Evolutionary conservation across 371 early-diverging fungal genomes (phyloP).

Genomic region (Fennellomyces sp.): DNA sequence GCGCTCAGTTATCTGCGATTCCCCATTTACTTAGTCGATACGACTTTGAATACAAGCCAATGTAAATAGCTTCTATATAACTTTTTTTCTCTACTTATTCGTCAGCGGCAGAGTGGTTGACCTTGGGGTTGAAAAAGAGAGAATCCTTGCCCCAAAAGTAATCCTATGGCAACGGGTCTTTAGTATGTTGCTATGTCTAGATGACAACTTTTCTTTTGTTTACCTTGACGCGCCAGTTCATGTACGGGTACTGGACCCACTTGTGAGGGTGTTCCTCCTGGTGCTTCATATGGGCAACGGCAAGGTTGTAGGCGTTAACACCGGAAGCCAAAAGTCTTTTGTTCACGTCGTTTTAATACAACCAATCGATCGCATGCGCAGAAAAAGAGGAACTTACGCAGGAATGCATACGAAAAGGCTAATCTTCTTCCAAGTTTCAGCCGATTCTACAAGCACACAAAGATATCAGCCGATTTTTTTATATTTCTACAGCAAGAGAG

Average conservation of each 20-base stretch:
- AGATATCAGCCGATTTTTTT: not conserved
- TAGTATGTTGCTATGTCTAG: not conserved
- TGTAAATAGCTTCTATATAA: conserved; percentile 22
- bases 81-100: not conserved
- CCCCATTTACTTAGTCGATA: conserved; percentile 71
- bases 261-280: conserved; percentile 42
- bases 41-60: conserved; percentile 40
- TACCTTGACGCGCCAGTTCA: conserved; percentile 45
- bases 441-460: conserved; percentile 32
- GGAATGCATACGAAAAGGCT: conserved; percentile 52
- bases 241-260: conserved; percentile 47
- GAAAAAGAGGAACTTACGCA: conserved; percentile 31
- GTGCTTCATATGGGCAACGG: conserved; percentile 40
- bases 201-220: conserved; percentile 1
- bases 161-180: conserved; percentile 15
- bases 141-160: conserved; percentile 55
- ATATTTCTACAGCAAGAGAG: not conserved
- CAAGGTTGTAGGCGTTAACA: conserved; percentile 50
- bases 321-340: conserved; percentile 45
- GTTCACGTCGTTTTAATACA: too few species aligned
- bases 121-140: conserved; percentile 54
- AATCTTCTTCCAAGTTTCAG: conserved; percentile 56
- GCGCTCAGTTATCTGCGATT: conserved; percentile 73
- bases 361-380: not conserved
- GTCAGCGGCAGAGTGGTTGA: conserved; percentile 31